Evolutionary conservation across 768 basidiomycete species (phyloP).

Genomic region (Austroboletus festivus): DNA sequence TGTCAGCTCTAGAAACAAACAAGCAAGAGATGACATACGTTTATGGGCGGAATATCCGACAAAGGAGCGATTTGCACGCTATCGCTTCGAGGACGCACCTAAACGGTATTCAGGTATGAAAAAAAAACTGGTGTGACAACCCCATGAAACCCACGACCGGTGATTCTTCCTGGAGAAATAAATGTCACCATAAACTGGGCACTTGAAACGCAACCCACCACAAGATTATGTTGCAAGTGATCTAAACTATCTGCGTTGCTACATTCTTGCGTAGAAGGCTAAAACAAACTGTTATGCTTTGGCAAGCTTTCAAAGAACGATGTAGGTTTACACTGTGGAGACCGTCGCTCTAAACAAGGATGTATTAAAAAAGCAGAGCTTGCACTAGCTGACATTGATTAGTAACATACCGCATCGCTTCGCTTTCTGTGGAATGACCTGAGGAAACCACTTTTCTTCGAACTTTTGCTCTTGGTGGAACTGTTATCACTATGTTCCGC

Average conservation of each 20-base stretch:
- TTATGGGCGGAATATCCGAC: not conserved
- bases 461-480: not conserved
- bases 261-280: constrained; percentile 6
- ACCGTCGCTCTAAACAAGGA: constrained; percentile 1
- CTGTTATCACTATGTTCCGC: not conserved
- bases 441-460: not conserved
- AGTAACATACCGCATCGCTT: not conserved
- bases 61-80: not conserved
- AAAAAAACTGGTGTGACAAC: too few species aligned
- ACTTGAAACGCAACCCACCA: not conserved
- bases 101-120: not conserved
- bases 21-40: not conserved
- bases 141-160: not conserved
- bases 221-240: not conserved
- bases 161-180: constrained; percentile 1
- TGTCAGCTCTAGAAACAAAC: not conserved
- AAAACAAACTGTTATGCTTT: not conserved
- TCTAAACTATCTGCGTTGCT: not conserved
- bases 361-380: not conserved
- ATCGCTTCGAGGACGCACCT: not conserved
- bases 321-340: constrained; percentile 5
- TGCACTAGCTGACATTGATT: not conserved
- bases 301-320: not conserved
- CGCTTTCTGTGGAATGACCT: not conserved
- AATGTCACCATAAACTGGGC: not conserved